These are phyloP conservation scores for Alloascoidea hylecoeti DNA, from an alignment of 805 yeast genomes.

Conservation along the genomic window DNA sequence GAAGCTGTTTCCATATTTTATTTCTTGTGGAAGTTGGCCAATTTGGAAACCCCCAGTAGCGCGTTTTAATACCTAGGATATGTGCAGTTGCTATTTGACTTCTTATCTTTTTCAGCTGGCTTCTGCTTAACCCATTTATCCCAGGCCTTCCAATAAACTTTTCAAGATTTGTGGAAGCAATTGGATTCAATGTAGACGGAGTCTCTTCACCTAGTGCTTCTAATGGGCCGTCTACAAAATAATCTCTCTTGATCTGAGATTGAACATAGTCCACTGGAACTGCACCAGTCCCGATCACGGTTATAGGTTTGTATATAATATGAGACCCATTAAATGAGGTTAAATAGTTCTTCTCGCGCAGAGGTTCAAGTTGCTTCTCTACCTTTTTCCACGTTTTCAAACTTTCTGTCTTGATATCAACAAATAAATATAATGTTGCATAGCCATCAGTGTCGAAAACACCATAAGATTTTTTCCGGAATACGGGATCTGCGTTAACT, in stretches of 20 bases:
- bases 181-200: conserved; percentile 15
- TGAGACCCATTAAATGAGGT: conserved; percentile 28
- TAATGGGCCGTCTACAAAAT: conserved; percentile 43
- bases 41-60: conserved; percentile 60
- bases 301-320: conserved; percentile 36
- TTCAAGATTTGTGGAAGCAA: conserved; percentile 20
- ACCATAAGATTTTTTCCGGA: conserved; percentile 16
- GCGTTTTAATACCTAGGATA: conserved; percentile 31
- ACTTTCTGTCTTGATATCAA: conserved; percentile 42
- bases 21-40: conserved; percentile 42
- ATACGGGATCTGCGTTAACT: not conserved
- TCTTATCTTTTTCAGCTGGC: conserved; percentile 18
- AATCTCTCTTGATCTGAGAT: conserved; percentile 15
- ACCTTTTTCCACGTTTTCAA: conserved; percentile 30
- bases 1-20: conserved; percentile 33
- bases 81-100: conserved; percentile 29
- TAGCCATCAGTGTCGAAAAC: conserved; percentile 30
- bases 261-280: conserved; percentile 30
- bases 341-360: conserved; percentile 33
- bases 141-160: conserved; percentile 12
- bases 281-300: conserved; percentile 54
- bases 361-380: conserved; percentile 27
- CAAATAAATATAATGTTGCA: conserved; percentile 41
- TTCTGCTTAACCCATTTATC: conserved; percentile 18
- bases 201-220: conserved; percentile 9